These are phyloP conservation scores for Fusarium temperatum DNA, from an alignment of 2,329 filamentous ascomycete genomes.

Conservation along the genomic window DNA sequence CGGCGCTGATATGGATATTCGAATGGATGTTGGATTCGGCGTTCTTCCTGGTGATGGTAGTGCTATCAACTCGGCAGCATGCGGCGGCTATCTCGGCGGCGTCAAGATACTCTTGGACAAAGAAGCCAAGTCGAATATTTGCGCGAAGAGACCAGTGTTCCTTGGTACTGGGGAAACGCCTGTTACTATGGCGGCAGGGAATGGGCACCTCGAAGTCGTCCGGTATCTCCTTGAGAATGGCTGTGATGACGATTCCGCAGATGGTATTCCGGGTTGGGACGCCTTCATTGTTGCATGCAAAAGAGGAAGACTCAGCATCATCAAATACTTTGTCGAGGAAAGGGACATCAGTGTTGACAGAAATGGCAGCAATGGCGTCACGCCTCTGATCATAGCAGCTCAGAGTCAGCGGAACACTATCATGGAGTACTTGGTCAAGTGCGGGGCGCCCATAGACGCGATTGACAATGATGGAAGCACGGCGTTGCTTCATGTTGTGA, in stretches of 20 bases:
- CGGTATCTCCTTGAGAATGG: not conserved
- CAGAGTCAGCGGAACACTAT: not conserved
- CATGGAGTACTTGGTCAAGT: not conserved
- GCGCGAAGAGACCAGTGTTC: not conserved
- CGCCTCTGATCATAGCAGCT: not conserved
- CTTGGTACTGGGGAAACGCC: not conserved
- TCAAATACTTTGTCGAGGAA: not conserved
- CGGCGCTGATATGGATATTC: not conserved
- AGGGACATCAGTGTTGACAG: accelerated
- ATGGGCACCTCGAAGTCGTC: not conserved
- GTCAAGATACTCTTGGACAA: not conserved
- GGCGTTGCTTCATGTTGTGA: not conserved
- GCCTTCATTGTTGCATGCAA: not conserved
- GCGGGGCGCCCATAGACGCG: not conserved
- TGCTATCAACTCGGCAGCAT: not conserved
- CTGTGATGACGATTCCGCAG: accelerated
- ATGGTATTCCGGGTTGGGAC: not conserved
- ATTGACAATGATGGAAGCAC: not conserved
- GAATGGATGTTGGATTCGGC: not conserved
- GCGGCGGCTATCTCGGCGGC: not conserved
- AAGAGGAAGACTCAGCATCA: accelerated
- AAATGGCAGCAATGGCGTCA: accelerated
- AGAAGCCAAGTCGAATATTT: not conserved
- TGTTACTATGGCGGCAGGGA: not conserved
- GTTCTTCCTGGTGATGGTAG: not conserved